These are phyloP conservation scores for Wickerhamomyces hampshirensis DNA, from an alignment of 805 yeast species.

Conservation along the genomic window DNA sequence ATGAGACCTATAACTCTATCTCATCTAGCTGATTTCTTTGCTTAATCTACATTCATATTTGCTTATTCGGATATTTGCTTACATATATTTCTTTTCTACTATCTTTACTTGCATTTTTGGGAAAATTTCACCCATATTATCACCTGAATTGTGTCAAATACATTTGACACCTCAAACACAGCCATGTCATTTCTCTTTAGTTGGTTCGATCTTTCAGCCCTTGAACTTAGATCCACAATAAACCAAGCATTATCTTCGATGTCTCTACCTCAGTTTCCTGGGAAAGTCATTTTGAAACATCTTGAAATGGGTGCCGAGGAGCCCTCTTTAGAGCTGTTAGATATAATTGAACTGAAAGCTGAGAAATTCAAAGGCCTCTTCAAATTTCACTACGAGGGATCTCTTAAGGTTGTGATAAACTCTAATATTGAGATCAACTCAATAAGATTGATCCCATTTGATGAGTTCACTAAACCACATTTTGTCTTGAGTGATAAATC, in stretches of 20 bases:
- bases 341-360: constrained; percentile 18
- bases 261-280: constrained; percentile 17
- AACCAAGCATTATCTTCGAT: constrained; percentile 19
- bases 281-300: constrained; percentile 13
- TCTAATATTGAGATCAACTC: constrained; percentile 23
- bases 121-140: background rate
- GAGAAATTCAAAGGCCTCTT: constrained; percentile 21
- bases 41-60: too few relatives aligned
- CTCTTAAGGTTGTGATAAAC: constrained; percentile 13
- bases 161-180: too few relatives aligned
- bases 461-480: constrained; percentile 23
- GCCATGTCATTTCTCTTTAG: constrained; percentile 22
- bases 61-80: too few relatives aligned
- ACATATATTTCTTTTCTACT: background rate
- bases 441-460: constrained; percentile 22
- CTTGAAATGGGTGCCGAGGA: constrained; percentile 13
- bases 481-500: constrained; percentile 21
- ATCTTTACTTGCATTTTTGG: background rate
- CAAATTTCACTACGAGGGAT: constrained; percentile 22
- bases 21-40: too few relatives aligned
- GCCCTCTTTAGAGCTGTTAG: constrained; percentile 20
- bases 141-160: background rate
- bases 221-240: constrained; percentile 19
- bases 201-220: constrained; percentile 18
- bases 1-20: too few relatives aligned